These are phyloP conservation scores for Penstemon barbatus DNA, from an alignment of 257 asterid genomes.

Conservation along the genomic window DNA sequence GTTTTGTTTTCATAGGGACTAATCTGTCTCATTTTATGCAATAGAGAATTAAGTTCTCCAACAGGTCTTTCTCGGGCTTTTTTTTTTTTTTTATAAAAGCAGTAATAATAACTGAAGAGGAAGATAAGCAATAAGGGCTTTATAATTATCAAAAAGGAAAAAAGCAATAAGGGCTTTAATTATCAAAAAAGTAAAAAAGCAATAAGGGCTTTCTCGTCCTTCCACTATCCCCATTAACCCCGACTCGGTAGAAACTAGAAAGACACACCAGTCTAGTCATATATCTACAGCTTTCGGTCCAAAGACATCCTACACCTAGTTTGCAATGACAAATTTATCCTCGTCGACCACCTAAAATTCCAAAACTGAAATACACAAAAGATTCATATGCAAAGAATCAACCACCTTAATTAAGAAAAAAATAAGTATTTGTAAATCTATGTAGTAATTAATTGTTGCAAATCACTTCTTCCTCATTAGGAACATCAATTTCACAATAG, in stretches of 20 bases:
- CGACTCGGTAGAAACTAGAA: not conserved
- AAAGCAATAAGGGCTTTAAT: no score
- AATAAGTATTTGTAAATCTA: not conserved
- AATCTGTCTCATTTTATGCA: no score
- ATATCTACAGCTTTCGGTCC: constrained; percentile 19
- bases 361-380: constrained; percentile 26
- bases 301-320: constrained; percentile 1
- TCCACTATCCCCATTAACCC: constrained; percentile 31
- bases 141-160: no score
- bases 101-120: no score
- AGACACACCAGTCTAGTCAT: constrained; percentile 3
- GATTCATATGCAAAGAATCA: not conserved
- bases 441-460: not conserved
- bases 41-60: no score
- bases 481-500: constrained; percentile 5
- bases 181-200: no score
- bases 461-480: constrained; percentile 7
- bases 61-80: no score
- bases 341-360: constrained; percentile 28
- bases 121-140: not conserved
- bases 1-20: no score
- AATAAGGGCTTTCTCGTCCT: constrained; percentile 39
- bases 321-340: constrained; percentile 44
- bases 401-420: constrained; percentile 19
- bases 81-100: no score